Conservation (phyloP, 805 yeast species). For the Saccharomycopsis selenospora region DNA sequence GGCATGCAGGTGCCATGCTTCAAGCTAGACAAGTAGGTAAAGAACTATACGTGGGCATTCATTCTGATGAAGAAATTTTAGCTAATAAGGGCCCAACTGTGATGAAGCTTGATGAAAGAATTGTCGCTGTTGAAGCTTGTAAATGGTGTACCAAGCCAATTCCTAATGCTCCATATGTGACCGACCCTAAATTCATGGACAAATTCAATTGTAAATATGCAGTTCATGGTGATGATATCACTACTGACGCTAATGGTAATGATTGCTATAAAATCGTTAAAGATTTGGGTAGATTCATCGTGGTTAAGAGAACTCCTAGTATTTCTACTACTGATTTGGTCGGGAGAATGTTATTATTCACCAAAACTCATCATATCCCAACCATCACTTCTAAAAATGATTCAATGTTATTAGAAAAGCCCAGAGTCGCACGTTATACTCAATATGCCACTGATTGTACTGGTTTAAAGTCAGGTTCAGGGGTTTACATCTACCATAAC, state of each 20-base stretch:
- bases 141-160: conserved; percentile 77
- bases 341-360: conserved; percentile 68
- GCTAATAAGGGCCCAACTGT: conserved; percentile 90
- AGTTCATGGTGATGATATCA: conserved; percentile 98
- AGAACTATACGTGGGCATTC: conserved; percentile 80
- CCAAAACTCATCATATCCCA: conserved; percentile 50
- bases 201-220: conserved; percentile 72
- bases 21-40: conserved; percentile 84
- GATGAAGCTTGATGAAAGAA: conserved; percentile 74
- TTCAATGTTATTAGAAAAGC: conserved; percentile 28
- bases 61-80: conserved; percentile 80
- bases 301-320: conserved; percentile 91
- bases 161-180: conserved; percentile 85
- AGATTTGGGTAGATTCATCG: conserved; percentile 75
- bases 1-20: conserved; percentile 91
- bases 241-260: conserved; percentile 91
- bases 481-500: conserved; percentile 41
- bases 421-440: conserved; percentile 36
- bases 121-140: conserved; percentile 81
- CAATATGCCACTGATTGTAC: conserved; percentile 57
- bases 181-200: conserved; percentile 76
- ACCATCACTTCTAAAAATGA: conserved; percentile 26
- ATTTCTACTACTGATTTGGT: conserved; percentile 94
- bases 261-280: conserved; percentile 86
- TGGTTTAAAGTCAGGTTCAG: conserved; percentile 52